Base-by-base conservation (phyloP, 2,329 filamentous ascomycete species). In the Diaporthe destruens region DNA sequence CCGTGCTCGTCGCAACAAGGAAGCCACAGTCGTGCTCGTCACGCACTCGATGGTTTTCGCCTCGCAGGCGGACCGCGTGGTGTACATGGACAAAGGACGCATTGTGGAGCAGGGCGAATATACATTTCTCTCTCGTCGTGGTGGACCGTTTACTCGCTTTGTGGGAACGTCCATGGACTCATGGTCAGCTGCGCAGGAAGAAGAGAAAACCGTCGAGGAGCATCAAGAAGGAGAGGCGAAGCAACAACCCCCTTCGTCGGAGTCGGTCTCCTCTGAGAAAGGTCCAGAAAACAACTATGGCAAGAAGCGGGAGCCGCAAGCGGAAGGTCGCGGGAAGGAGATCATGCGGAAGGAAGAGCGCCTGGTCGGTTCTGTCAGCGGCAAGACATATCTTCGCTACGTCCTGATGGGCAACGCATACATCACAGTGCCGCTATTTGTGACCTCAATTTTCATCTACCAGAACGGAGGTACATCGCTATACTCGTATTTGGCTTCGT, bases 261-360 rank as follows among this genome's bases (percentile, higher is more conserved):
- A 42, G 7, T 18, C 55, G 4, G 53, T 44, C 20, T 32, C 55
- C 6, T 32, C 8, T 1, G 67, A 53, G n/a, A 61, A 61, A 23
- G n/a, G 25, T 14, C 29, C 8, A 20, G 44, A n/a, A 1, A 44
- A 32, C 16, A n/a, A 42, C 44, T 6, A 25, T 23, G 39, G 32
- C 67, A 70, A 56, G 20, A 47, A n/a, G 16, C 6, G 61, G 32
- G 25, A 53, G 42, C 44, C 67, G 25, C 54, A 70, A 51, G 55
- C 23, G 49, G 53, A 54, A 23, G 67, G 88, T 71, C 89, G 89
- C 5, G 67, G 67, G 20, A 61, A 70, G 51, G 67, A 70, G 32
- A 70, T 96, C 44, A 96, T 96, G 94, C 93, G 95, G 78, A 67
- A 67, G n/a, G 69, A 82, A 66, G 89, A 91, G 72, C 87, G 90